These are phyloP conservation scores for Phlyctochytrium arcticum DNA, from an alignment of 192 early-diverging fungal genomes.

Conservation along the genomic window DNA sequence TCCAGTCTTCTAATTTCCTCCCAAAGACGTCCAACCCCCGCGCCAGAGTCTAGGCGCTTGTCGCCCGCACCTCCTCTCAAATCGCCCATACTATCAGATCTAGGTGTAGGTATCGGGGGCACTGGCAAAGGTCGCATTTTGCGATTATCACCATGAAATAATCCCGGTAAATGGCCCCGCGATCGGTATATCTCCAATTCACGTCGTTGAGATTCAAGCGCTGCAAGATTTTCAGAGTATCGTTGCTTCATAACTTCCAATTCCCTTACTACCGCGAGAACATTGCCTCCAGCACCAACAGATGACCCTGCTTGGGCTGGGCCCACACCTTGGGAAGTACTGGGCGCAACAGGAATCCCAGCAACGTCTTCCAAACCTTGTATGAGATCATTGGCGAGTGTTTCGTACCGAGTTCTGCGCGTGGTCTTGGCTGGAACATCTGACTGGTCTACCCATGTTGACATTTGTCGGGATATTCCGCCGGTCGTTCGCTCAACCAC, in stretches of 20 bases:
- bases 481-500: conserved; percentile 13
- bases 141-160: too few relatives aligned
- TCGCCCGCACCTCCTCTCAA: background rate
- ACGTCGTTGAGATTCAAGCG: conserved; percentile 17
- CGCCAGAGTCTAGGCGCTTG: background rate
- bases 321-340: background rate
- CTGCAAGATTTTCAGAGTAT: conserved; percentile 13
- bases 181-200: too few relatives aligned
- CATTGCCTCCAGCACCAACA: background rate
- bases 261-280: conserved; percentile 4
- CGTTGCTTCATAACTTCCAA: conserved; percentile 12
- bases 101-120: background rate
- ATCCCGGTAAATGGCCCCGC: too few relatives aligned
- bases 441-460: conserved; percentile 4
- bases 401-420: background rate
- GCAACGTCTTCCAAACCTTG: conserved; percentile 21
- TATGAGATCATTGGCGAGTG: conserved; percentile 21
- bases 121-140: background rate
- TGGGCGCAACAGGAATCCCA: conserved; percentile 6
- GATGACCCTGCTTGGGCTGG: too few relatives aligned
- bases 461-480: background rate
- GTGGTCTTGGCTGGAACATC: background rate
- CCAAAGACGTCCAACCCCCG: conserved; percentile 26
- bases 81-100: background rate
- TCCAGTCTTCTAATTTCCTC: conserved; percentile 36